phyloP scores from a whole-genome alignment of 1,284 basidiomycete genomes.

The Amylostereum areolatum region DNA sequence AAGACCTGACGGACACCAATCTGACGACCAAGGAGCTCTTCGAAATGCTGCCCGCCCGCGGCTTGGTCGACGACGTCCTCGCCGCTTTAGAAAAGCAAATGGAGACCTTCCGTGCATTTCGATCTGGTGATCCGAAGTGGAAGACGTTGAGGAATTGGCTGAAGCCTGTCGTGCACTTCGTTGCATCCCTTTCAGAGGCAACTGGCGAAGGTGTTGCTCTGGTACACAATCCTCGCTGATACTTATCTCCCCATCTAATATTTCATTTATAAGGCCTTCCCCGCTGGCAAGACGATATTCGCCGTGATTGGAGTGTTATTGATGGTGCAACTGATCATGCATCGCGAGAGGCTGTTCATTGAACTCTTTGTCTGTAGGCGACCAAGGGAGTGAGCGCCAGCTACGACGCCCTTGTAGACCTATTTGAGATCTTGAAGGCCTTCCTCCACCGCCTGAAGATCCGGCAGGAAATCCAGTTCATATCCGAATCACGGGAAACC shows the following conservation, averaged over 20 bases:
- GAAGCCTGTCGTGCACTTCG: background rate
- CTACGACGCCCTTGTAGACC: background rate
- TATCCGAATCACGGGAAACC: background rate
- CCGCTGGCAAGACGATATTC: background rate
- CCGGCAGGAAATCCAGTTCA: background rate
- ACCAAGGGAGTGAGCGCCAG: background rate
- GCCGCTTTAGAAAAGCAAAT: no score
- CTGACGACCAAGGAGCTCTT: no score
- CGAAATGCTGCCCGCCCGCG: no score
- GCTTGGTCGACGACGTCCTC: no score
- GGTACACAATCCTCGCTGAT: background rate
- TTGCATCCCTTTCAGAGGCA: background rate
- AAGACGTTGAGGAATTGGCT: no score
- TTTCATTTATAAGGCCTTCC: background rate
- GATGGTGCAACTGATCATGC: background rate
- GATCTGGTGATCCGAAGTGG: no score
- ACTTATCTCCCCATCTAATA: no score
- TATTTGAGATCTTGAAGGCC: background rate
- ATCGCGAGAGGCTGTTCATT: background rate
- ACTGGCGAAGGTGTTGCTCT: background rate
- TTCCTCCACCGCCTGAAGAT: background rate
- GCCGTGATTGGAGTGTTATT: background rate
- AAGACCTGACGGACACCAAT: no score
- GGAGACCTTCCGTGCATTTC: no score
- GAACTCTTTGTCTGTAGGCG: background rate